These are phyloP conservation scores for Aspergillus tubingensis DNA, from an alignment of 2,329 filamentous ascomycete genomes.

Conservation along the genomic window DNA sequence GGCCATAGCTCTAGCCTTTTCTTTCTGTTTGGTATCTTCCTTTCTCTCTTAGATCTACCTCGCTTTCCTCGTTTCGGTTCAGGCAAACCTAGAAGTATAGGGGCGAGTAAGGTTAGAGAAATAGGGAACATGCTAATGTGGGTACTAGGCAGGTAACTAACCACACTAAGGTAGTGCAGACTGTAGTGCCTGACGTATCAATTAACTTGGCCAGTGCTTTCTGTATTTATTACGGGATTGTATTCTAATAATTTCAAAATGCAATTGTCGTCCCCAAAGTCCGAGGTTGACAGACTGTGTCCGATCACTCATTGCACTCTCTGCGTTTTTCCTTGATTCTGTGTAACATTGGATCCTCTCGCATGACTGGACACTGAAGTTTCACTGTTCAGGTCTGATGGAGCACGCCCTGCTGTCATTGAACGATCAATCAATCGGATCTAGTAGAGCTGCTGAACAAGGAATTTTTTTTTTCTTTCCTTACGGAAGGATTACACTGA, in stretches of 20 bases:
- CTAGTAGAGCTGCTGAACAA: not conserved
- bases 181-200: not conserved
- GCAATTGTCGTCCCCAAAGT: not conserved
- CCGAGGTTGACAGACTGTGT: not conserved
- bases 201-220: not conserved
- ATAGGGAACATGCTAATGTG: not conserved
- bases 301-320: not conserved
- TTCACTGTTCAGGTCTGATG: not conserved
- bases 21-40: not conserved
- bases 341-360: not conserved
- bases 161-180: not conserved
- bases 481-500: not conserved
- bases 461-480: too few species aligned
- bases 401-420: not conserved
- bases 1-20: not conserved
- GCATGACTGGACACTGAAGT: not conserved
- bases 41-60: not conserved
- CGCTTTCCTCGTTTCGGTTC: not conserved
- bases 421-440: not conserved
- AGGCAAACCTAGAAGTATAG: not conserved
- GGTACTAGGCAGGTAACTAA: not conserved
- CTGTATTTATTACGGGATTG: not conserved
- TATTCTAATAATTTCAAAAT: not conserved
- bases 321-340: not conserved
- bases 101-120: not conserved